Conservation (phyloP, 2,329 filamentous ascomycete species). For the Dactylellina leptospora region DNA sequence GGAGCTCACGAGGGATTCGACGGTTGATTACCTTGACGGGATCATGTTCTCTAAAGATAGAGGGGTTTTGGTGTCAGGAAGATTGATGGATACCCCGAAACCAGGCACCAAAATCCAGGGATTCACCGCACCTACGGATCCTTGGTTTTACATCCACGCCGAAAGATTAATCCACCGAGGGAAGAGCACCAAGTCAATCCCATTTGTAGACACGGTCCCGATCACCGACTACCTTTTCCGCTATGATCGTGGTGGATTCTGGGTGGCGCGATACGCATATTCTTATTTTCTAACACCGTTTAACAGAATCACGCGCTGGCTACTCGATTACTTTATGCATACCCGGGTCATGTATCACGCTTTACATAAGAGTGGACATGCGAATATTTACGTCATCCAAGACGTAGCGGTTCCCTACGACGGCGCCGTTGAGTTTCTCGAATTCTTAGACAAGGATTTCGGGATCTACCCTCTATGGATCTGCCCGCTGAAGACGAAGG, state of each 20-base stretch:
- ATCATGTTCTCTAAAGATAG: constrained; percentile 69
- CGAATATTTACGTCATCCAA: constrained; percentile 60
- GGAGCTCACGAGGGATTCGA: constrained; percentile 62
- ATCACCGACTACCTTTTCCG: constrained; percentile 74
- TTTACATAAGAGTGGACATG: constrained; percentile 69
- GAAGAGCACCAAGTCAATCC: constrained; percentile 54
- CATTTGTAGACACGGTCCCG: constrained; percentile 67
- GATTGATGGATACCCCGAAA: constrained; percentile 65
- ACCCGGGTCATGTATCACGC: constrained; percentile 73
- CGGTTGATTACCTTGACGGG: constrained; percentile 73
- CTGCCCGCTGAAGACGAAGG: constrained; percentile 65
- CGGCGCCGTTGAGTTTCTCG: constrained; percentile 31
- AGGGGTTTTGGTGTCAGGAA: constrained; percentile 71
- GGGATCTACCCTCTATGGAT: constrained; percentile 68
- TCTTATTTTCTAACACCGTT: constrained; percentile 72
- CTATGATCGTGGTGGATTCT: constrained; percentile 75
- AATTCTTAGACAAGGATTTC: constrained; percentile 64
- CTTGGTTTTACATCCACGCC: constrained; percentile 79
- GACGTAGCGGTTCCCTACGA: constrained; percentile 49
- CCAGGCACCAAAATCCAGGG: constrained; percentile 59
- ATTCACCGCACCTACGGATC: constrained; percentile 70
- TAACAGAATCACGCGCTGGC: constrained; percentile 70
- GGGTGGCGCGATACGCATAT: constrained; percentile 72
- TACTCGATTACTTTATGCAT: constrained; percentile 71
- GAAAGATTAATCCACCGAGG: constrained; percentile 62